Evolutionary conservation across 2,329 filamentous ascomycete species (phyloP).

Genomic region (Microdochium trichocladiopsis): DNA sequence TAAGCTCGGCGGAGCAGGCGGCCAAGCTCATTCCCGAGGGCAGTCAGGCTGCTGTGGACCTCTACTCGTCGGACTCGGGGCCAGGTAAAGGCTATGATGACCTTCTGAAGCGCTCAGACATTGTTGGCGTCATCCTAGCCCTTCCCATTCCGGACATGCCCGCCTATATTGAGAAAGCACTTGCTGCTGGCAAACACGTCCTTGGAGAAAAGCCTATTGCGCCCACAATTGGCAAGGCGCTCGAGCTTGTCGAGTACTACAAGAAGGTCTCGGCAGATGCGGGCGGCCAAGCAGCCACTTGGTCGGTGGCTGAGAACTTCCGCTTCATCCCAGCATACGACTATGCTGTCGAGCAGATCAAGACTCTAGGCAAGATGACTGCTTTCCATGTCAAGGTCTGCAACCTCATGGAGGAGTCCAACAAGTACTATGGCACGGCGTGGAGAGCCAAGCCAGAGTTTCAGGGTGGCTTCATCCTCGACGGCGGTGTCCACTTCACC

Average conservation of each 20-base stretch:
- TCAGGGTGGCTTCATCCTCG: slow-evolving; percentile 71
- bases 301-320: slow-evolving; percentile 67
- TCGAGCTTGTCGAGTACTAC: slow-evolving; percentile 31
- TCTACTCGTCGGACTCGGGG: slow-evolving; percentile 20
- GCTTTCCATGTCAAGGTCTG: slow-evolving; percentile 39
- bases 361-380: slow-evolving; percentile 45
- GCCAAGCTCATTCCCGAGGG: slow-evolving; percentile 20
- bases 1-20: slow-evolving; percentile 36
- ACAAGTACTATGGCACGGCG: slow-evolving; percentile 42
- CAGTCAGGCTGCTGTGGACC: slow-evolving; percentile 11
- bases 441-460: slow-evolving; percentile 65
- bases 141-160: slow-evolving; percentile 58
- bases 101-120: slow-evolving; percentile 35
- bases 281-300: slow-evolving; percentile 26
- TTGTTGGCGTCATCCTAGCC: slow-evolving; percentile 31
- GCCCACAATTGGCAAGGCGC: slow-evolving; percentile 42
- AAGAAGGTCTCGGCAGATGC: slow-evolving; percentile 16
- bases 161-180: slow-evolving; percentile 46
- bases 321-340: slow-evolving; percentile 52
- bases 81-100: slow-evolving; percentile 31
- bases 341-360: slow-evolving; percentile 40
- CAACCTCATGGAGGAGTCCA: slow-evolving; percentile 23
- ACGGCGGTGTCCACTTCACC: slow-evolving; percentile 67
- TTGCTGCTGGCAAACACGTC: slow-evolving; percentile 63
- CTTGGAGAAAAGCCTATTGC: slow-evolving; percentile 64